Evolutionary conservation across 345 rosid species (phyloP).

Genomic region (Heritiera fomes): DNA sequence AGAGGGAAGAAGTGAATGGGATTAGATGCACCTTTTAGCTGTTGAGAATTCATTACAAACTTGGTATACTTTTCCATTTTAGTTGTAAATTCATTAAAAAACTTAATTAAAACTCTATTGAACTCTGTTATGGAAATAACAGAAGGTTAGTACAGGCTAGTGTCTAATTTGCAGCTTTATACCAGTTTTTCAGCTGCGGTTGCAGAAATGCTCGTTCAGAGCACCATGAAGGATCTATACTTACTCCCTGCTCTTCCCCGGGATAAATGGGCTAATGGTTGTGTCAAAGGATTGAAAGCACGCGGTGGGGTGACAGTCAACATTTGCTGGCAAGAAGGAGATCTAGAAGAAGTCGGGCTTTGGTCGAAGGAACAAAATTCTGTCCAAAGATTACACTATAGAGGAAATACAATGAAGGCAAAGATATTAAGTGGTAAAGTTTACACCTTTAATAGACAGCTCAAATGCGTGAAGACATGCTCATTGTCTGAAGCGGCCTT

Average conservation of each 20-base stretch:
- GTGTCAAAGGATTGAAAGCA: constrained; percentile 76
- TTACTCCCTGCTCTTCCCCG: constrained; percentile 82
- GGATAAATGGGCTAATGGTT: constrained; percentile 77
- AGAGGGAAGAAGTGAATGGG: neutral
- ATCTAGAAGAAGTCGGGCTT: constrained; percentile 66
- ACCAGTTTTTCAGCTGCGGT: constrained; percentile 66
- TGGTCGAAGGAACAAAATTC: constrained; percentile 46
- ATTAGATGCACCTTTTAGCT: neutral
- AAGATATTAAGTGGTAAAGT: constrained; percentile 47
- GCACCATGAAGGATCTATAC: constrained; percentile 67
- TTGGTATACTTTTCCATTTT: too few species aligned
- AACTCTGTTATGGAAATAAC: too few species aligned
- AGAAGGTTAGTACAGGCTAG: too few species aligned
- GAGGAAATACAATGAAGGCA: constrained; percentile 43
- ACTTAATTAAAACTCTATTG: too few species aligned
- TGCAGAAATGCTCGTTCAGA: constrained; percentile 89
- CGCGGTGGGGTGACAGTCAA: constrained; percentile 72
- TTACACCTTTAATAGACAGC: constrained; percentile 54
- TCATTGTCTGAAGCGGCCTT: neutral
- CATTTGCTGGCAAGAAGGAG: constrained; percentile 74
- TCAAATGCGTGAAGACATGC: constrained; percentile 50
- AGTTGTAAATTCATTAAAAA: too few species aligned
- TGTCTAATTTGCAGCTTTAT: too few species aligned
- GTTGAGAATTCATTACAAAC: constrained; percentile 9
- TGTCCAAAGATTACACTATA: constrained; percentile 49